These are phyloP conservation scores for Fraxinus dipetala DNA, from an alignment of 305 asterid species.

Conservation along the genomic window DNA sequence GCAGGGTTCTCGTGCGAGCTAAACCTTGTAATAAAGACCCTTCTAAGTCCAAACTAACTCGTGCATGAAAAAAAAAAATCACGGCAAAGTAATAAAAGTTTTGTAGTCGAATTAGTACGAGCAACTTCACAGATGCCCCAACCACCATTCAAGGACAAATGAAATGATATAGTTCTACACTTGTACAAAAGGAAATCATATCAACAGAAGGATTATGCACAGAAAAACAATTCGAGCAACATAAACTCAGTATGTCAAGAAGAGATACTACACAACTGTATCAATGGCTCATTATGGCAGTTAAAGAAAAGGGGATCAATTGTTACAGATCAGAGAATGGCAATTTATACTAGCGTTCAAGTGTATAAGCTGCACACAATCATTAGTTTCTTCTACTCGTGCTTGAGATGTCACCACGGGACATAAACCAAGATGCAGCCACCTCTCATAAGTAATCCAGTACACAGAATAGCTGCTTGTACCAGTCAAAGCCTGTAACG, in stretches of 20 bases:
- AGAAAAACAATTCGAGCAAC: slow-evolving; percentile 2
- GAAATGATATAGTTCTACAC: background rate
- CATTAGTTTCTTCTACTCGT: slow-evolving; percentile 10
- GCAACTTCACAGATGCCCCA: background rate
- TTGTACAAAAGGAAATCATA: background rate
- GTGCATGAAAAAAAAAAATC: background rate
- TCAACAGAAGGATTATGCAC: slow-evolving; percentile 8
- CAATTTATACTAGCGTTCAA: slow-evolving; percentile 10
- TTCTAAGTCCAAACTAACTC: background rate
- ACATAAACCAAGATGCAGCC: background rate
- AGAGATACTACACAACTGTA: slow-evolving; percentile 18
- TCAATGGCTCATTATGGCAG: slow-evolving; percentile 27
- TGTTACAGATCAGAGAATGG: slow-evolving; percentile 22
- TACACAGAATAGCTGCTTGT: background rate
- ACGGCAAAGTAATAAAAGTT: background rate
- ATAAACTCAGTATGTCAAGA: slow-evolving; percentile 2
- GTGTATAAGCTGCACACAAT: slow-evolving; percentile 16
- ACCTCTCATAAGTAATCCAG: background rate
- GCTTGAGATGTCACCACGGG: background rate
- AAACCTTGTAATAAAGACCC: background rate
- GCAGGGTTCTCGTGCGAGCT: background rate
- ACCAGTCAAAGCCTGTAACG: background rate
- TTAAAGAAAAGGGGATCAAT: slow-evolving; percentile 7
- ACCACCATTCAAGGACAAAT: background rate
- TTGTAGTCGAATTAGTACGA: background rate